Conservation (phyloP, 768 basidiomycete genomes). For the Tephrocybe sp. region DNA sequence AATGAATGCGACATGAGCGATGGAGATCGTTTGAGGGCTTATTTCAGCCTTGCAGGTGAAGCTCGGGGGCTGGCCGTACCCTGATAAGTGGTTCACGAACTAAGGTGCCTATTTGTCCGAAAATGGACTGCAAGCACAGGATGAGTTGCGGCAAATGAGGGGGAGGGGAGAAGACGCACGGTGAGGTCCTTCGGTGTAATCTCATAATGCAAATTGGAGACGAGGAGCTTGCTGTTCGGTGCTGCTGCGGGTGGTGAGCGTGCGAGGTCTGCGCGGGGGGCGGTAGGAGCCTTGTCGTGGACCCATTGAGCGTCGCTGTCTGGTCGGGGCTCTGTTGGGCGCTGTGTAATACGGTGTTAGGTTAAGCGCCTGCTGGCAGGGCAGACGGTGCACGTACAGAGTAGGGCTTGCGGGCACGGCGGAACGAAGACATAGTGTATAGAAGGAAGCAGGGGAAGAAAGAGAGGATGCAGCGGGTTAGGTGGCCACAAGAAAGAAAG, state of each 20-base stretch:
- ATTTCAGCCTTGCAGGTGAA: slow-evolving; percentile 67
- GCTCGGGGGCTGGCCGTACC: slow-evolving; percentile 81
- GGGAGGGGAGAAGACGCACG: slow-evolving; percentile 45
- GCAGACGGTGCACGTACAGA: slow-evolving; percentile 29
- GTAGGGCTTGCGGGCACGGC: slow-evolving; percentile 42
- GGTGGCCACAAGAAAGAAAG: slow-evolving; percentile 11
- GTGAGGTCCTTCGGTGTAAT: slow-evolving; percentile 85
- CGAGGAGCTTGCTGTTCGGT: slow-evolving; percentile 55
- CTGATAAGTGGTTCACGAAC: slow-evolving; percentile 91
- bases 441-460: slow-evolving; percentile 3
- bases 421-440: slow-evolving; percentile 24
- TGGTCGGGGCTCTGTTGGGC: slow-evolving; percentile 28
- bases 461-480: slow-evolving; percentile 1
- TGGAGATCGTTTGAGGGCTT: slow-evolving; percentile 50
- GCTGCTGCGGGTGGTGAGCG: slow-evolving; percentile 25
- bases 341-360: neutral
- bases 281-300: slow-evolving; percentile 70
- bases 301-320: slow-evolving; percentile 68
- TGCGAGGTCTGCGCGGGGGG: slow-evolving; percentile 28
- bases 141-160: neutral
- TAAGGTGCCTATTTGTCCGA: slow-evolving; percentile 90
- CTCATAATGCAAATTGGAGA: slow-evolving; percentile 91
- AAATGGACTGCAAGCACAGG: slow-evolving; percentile 62
- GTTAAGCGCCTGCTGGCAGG: neutral
- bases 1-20: slow-evolving; percentile 38